Evolutionary conservation across 495 filamentous ascomycete species (phyloP).

Genomic region (Stereocaulon alpinum): DNA sequence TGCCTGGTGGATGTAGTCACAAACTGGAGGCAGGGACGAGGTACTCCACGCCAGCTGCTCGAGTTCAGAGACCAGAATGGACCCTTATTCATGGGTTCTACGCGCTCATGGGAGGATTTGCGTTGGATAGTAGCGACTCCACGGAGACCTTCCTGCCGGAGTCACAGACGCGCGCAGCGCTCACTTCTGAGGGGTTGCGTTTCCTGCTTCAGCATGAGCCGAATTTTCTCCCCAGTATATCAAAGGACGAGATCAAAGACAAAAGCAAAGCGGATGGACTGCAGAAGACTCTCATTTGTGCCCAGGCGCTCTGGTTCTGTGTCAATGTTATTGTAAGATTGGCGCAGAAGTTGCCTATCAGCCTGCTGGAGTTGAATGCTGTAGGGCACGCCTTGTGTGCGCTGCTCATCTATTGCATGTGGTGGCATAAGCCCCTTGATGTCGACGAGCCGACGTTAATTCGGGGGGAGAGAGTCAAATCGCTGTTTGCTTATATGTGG

Average conservation of each 20-base stretch:
- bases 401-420: constrained; percentile 32
- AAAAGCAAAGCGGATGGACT: constrained; percentile 34
- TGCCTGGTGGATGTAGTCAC: no score
- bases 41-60: no score
- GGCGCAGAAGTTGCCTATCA: not conserved
- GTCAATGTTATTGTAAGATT: not conserved
- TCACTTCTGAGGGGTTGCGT: not conserved
- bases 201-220: not conserved
- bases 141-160: constrained; percentile 18
- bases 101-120: constrained; percentile 34
- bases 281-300: constrained; percentile 26
- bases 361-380: not conserved
- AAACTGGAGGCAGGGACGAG: no score
- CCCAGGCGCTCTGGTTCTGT: constrained; percentile 31
- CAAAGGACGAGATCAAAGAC: constrained; percentile 27
- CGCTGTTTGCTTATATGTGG: not conserved
- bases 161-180: not conserved
- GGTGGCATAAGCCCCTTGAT: constrained; percentile 35
- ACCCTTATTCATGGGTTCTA: constrained; percentile 32
- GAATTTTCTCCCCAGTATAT: constrained; percentile 5
- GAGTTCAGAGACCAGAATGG: constrained; percentile 18
- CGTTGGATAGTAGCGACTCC: constrained; percentile 20
- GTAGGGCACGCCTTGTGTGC: constrained; percentile 32
- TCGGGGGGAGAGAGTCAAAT: not conserved
- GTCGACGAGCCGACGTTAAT: constrained; percentile 22